phyloP scores from a whole-genome alignment of 768 basidiomycete genomes.

The Daedaleopsis nitida region DNA sequence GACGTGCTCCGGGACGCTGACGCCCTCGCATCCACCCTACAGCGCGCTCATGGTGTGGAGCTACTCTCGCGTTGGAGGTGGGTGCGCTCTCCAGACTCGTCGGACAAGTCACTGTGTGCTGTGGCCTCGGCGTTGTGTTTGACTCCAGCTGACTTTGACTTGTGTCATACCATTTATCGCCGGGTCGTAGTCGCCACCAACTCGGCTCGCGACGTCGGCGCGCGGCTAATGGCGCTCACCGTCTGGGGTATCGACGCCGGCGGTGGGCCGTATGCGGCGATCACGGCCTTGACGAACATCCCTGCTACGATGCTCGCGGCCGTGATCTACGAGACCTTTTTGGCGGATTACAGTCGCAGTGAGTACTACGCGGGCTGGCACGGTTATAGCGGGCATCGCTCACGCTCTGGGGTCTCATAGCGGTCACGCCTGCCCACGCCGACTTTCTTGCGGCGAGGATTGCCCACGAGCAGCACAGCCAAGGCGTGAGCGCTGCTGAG shows the following conservation, averaged over 20 bases:
- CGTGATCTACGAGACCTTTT: constrained; percentile 54
- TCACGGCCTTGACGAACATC: constrained; percentile 66
- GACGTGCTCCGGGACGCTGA: background rate
- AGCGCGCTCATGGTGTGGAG: constrained; percentile 66
- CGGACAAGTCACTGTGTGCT: no score
- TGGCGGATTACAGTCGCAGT: constrained; percentile 64
- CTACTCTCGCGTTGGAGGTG: constrained; percentile 49
- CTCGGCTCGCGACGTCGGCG: constrained; percentile 68
- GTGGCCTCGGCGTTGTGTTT: background rate
- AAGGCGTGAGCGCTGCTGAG: background rate
- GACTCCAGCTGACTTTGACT: background rate
- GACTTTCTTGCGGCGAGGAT: constrained; percentile 23
- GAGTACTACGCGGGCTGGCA: constrained; percentile 18
- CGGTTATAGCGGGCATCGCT: background rate
- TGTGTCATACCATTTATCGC: no score
- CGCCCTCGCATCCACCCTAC: background rate
- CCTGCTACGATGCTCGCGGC: constrained; percentile 59
- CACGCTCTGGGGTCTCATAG: constrained; percentile 3
- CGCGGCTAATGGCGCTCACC: constrained; percentile 57
- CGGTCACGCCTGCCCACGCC: constrained; percentile 23
- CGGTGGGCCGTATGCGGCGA: constrained; percentile 62
- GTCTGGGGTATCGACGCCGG: constrained; percentile 59
- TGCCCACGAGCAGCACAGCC: constrained; percentile 28
- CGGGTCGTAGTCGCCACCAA: constrained; percentile 51
- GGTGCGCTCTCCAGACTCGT: background rate